Evolutionary conservation across 768 basidiomycete species (phyloP), one percentile per base, ranked within the genome.

Genomic region (Russula olivacea): DNA sequence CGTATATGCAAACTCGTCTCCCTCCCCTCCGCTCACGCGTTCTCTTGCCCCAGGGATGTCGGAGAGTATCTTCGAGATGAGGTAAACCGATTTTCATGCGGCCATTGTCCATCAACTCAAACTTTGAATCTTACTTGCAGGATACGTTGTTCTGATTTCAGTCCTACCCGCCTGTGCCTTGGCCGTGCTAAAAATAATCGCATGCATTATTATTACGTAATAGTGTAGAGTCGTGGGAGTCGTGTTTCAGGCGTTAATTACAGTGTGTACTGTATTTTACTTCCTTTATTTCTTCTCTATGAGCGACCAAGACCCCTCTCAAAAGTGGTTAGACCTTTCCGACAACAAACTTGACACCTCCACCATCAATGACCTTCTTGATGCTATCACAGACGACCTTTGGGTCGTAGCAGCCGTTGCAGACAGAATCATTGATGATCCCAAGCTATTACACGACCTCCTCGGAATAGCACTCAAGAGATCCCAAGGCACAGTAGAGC

Each of bases 1-100:
- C 60, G 88, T 68, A 21, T 63, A 45, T 61, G 40, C 19, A 17
- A 30, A 51, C 55, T 30, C 19, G 28, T 50, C 45, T 34, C 17
- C n/a, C 23, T 17, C 28, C 21, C 52, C 25, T 54, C 3, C 38
- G 48, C 49, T 50, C 60, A 50, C 15, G 11, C 61, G 25, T 30
- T 23, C 48, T 8, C 21, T 47, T 41, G 5, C 34, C 34, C 50
- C 71, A 97, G 93, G 53, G 97, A 99, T 75, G 92, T 98, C 25
- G 97, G 97, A 61, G 97, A 99, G 79, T 99, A 98, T 73, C 78
- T 99, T 34, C 87, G 97, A 69, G 97, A 99, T 72, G 97, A 98
- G 80, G 95, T 91, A 63, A 70, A 11, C 30, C 28, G 48, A 25
- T 43, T 61, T 10, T 36, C 25, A 19, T 25, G 2, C 23, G 19